Percentiles rank a stretch among this genome's conserved stretches.
Conservation (phyloP, 2,329 filamentous ascomycete species). For the Alternaria ethzedia region DNA sequence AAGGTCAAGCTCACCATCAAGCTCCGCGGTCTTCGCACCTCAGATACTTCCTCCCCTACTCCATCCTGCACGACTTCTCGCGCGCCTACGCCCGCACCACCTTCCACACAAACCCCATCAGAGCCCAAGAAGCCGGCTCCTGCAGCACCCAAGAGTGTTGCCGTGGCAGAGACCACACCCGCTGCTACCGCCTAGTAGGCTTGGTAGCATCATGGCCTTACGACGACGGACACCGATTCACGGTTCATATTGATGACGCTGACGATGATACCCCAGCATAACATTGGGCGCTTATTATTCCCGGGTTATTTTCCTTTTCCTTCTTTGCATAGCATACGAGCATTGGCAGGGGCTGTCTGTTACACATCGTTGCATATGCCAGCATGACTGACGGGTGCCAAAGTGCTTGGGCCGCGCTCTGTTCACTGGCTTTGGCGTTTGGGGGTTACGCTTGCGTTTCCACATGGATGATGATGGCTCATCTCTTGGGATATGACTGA, state of each 20-base stretch:
- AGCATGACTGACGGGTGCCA: constrained; percentile 39
- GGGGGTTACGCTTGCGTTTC: not conserved
- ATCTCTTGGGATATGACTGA: constrained; percentile 1
- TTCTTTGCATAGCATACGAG: constrained; percentile 42
- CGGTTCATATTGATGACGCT: constrained; percentile 14
- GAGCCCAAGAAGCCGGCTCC: not conserved
- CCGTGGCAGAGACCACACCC: constrained; percentile 11
- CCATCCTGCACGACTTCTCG: constrained; percentile 28
- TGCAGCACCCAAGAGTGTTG: not conserved
- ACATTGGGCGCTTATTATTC: constrained; percentile 31
- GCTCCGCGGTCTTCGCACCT: constrained; percentile 39
- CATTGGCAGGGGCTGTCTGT: constrained; percentile 25
- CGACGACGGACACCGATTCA: constrained; percentile 10
- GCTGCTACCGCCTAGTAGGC: constrained; percentile 12
- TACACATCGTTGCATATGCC: constrained; percentile 31
- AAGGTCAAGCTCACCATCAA: constrained; percentile 42
- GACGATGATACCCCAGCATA: constrained; percentile 35
- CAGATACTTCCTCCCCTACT: constrained; percentile 25
- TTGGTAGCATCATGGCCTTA: constrained; percentile 19
- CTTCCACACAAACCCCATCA: not conserved
- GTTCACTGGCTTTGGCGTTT: constrained; percentile 39
- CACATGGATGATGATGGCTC: not conserved
- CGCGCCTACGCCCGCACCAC: constrained; percentile 13
- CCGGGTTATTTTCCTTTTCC: constrained; percentile 17
- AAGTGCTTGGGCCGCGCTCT: constrained; percentile 47